phyloP scores from a whole-genome alignment of 2,329 filamentous ascomycete genomes.

The Xylariaceae sp. region DNA sequence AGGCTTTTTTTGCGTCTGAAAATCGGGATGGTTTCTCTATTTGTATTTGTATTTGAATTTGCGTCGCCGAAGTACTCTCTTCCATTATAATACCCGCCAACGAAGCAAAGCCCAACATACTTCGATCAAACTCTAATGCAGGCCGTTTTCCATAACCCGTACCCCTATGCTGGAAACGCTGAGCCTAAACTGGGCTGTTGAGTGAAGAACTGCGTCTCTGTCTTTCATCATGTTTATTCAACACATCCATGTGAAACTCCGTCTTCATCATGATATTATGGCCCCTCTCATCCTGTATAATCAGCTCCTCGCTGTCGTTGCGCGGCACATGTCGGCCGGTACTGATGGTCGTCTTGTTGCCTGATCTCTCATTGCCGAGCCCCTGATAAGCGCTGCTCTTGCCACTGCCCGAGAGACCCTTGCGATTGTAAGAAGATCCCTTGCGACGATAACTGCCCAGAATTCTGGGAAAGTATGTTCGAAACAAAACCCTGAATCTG shows the following conservation, averaged over 20 bases:
- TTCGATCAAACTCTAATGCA: background rate
- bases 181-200: background rate
- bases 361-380: background rate
- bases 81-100: background rate
- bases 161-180: too few relatives aligned
- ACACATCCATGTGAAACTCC: constrained; percentile 5
- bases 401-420: background rate
- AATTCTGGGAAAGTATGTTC: constrained; percentile 3
- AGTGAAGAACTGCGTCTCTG: background rate
- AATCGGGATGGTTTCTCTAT: background rate
- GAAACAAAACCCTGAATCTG: constrained; percentile 4
- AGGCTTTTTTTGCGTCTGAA: background rate
- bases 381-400: constrained; percentile 1
- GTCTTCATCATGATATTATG: constrained; percentile 1
- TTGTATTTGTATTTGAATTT: background rate
- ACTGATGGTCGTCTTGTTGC: background rate
- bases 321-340: background rate
- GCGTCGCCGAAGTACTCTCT: background rate
- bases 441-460: background rate
- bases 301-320: constrained; percentile 10
- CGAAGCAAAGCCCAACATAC: background rate
- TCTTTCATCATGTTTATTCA: background rate
- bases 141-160: too few relatives aligned
- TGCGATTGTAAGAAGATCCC: background rate
- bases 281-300: background rate